These are phyloP conservation scores for Nepenthes alata DNA, from an alignment of 179 eudicot species.

Conservation along the genomic window DNA sequence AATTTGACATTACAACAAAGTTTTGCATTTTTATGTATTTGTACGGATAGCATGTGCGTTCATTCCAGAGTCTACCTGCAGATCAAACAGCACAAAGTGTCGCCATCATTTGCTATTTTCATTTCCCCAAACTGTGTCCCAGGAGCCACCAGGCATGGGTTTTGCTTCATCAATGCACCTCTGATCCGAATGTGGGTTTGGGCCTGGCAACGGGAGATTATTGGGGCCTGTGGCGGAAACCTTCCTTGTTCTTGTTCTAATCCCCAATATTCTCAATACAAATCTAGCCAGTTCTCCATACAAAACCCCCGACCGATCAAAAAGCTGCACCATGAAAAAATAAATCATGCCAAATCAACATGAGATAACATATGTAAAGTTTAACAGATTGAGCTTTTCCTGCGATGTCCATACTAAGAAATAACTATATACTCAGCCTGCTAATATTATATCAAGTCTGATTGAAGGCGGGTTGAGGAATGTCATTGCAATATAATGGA, in stretches of 20 bases:
- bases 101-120: constrained; percentile 15
- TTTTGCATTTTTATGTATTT: too few relatives aligned
- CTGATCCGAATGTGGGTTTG: constrained; percentile 24
- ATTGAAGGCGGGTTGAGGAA: too few relatives aligned
- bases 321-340: constrained; percentile 36
- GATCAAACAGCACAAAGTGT: neutral
- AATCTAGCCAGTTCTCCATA: constrained; percentile 90
- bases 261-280: constrained; percentile 60
- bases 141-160: constrained; percentile 43
- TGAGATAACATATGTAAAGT: too few relatives aligned
- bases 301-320: constrained; percentile 64
- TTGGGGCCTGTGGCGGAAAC: constrained; percentile 41
- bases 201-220: constrained; percentile 39
- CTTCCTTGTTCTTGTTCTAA: constrained; percentile 39
- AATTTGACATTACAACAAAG: too few relatives aligned
- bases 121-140: constrained; percentile 75
- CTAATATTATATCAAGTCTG: too few relatives aligned
- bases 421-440: too few relatives aligned
- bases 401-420: too few relatives aligned
- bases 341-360: neutral
- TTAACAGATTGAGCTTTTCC: too few relatives aligned
- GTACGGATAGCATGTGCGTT: too few relatives aligned
- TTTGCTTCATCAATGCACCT: constrained; percentile 48
- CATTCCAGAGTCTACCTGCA: neutral
- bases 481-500: too few relatives aligned